Conservation (phyloP, 2,329 filamentous ascomycete genomes). For the Penicillium sp. region DNA sequence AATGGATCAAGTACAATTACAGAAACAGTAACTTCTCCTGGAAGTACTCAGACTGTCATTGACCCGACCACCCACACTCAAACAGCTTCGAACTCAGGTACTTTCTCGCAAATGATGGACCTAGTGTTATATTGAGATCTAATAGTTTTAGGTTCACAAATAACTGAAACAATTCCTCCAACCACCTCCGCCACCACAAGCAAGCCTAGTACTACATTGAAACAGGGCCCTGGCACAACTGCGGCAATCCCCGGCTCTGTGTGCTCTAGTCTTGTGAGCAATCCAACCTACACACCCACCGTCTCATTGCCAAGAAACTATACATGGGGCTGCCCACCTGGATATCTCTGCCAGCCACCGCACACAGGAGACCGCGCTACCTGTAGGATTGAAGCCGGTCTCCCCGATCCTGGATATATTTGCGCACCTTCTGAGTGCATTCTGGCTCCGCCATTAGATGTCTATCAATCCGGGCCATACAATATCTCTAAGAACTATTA, state of each 20-base stretch:
- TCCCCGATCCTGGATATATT: slow-evolving; percentile 40
- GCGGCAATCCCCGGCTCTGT: slow-evolving; percentile 18
- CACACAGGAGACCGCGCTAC: slow-evolving; percentile 30
- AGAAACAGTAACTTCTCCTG: background rate
- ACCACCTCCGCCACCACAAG: background rate
- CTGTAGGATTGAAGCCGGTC: slow-evolving; percentile 44
- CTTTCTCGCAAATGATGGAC: background rate
- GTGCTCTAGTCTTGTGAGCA: slow-evolving; percentile 29
- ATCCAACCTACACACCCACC: slow-evolving; percentile 32
- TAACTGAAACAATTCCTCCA: background rate
- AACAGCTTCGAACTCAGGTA: slow-evolving; percentile 9
- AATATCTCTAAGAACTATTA: slow-evolving; percentile 59
- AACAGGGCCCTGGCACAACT: background rate
- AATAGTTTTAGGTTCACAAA: slow-evolving; percentile 1
- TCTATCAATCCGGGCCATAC: slow-evolving; percentile 45
- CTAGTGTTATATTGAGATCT: background rate
- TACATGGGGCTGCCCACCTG: slow-evolving; percentile 47
- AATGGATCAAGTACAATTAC: background rate
- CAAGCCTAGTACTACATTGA: background rate
- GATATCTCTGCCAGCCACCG: slow-evolving; percentile 43
- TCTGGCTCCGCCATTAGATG: slow-evolving; percentile 27
- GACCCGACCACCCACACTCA: background rate
- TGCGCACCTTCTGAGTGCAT: slow-evolving; percentile 45
- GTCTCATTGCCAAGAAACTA: slow-evolving; percentile 30
- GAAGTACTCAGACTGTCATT: slow-evolving; percentile 2